These are phyloP conservation scores for Rhynchospora tenuis DNA, from an alignment of 176 grass and related monocot genomes.

Conservation along the genomic window DNA sequence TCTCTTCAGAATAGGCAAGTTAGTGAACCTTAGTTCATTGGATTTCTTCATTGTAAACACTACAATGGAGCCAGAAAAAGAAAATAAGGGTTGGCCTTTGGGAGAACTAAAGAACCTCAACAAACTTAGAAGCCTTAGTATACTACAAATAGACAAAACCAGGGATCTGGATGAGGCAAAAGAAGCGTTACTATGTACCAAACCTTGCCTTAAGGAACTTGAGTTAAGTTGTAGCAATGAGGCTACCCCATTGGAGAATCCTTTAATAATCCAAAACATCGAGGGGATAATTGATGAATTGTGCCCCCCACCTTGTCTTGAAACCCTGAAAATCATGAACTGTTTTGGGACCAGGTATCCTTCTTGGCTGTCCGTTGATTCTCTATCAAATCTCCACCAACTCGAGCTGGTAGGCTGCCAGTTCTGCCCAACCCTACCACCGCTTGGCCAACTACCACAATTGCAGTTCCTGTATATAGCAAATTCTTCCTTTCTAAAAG, in stretches of 20 bases:
- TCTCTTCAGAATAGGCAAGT: constrained; percentile 50
- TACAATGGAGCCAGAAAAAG: constrained; percentile 10
- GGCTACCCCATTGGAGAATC: constrained; percentile 19
- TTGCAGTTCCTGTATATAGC: constrained; percentile 50
- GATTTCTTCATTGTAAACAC: constrained; percentile 32
- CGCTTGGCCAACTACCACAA: constrained; percentile 50
- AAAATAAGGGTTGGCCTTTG: constrained; percentile 41
- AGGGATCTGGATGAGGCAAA: constrained; percentile 27
- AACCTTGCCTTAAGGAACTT: constrained; percentile 52
- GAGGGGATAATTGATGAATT: constrained; percentile 48
- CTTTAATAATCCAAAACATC: constrained; percentile 23
- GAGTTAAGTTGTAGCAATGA: constrained; percentile 35
- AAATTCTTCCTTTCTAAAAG: constrained; percentile 31
- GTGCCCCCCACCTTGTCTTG: constrained; percentile 44
- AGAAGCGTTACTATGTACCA: constrained; percentile 30
- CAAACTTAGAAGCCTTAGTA: constrained; percentile 47
- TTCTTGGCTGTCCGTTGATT: constrained; percentile 47
- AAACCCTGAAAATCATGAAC: constrained; percentile 53
- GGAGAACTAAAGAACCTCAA: constrained; percentile 51
- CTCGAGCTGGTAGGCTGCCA: constrained; percentile 44
- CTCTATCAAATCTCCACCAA: constrained; percentile 42
- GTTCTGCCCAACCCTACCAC: constrained; percentile 38
- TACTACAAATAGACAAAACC: constrained; percentile 54
- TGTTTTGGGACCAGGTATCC: constrained; percentile 56
- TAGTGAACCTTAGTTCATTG: constrained; percentile 48